Percentiles rank a stretch among this genome's conserved stretches.
Conservation (phyloP, 495 filamentous ascomycete genomes). For the Amorphotheca resinae region DNA sequence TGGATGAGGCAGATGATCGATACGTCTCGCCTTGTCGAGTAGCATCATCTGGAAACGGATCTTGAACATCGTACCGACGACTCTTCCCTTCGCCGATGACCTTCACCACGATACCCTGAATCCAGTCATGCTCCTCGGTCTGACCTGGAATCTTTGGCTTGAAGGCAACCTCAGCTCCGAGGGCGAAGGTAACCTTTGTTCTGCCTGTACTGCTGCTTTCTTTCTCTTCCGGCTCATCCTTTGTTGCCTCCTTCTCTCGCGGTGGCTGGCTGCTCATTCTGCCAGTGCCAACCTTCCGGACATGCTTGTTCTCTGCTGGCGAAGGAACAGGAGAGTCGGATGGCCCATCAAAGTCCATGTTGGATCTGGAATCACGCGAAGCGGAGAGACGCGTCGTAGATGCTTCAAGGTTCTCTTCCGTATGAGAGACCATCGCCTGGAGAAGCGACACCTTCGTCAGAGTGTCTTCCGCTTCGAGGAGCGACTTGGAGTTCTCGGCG, state of each 20-base stretch:
- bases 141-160: slow-evolving; percentile 41
- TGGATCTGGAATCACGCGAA: slow-evolving; percentile 39
- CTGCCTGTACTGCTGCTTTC: slow-evolving; percentile 1
- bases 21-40: slow-evolving; percentile 56
- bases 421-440: slow-evolving; percentile 36
- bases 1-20: slow-evolving; percentile 61
- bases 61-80: slow-evolving; percentile 88
- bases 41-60: slow-evolving; percentile 71
- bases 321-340: slow-evolving; percentile 61
- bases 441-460: slow-evolving; percentile 49
- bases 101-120: slow-evolving; percentile 75
- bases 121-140: slow-evolving; percentile 65
- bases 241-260: not conserved
- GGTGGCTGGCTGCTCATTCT: slow-evolving; percentile 41
- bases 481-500: slow-evolving; percentile 47
- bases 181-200: slow-evolving; percentile 6
- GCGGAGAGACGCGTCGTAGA: slow-evolving; percentile 21
- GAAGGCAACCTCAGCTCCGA: slow-evolving; percentile 5
- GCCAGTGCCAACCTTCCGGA: slow-evolving; percentile 19
- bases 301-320: slow-evolving; percentile 31
- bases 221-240: not conserved
- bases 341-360: slow-evolving; percentile 57
- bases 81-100: slow-evolving; percentile 79
- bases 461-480: slow-evolving; percentile 45
- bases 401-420: slow-evolving; percentile 8